Percentiles rank a stretch among this genome's conserved stretches.
These are phyloP conservation scores for Arthrobotrys iridis DNA, from an alignment of 2,329 filamentous ascomycete genomes.

Conservation along the genomic window DNA sequence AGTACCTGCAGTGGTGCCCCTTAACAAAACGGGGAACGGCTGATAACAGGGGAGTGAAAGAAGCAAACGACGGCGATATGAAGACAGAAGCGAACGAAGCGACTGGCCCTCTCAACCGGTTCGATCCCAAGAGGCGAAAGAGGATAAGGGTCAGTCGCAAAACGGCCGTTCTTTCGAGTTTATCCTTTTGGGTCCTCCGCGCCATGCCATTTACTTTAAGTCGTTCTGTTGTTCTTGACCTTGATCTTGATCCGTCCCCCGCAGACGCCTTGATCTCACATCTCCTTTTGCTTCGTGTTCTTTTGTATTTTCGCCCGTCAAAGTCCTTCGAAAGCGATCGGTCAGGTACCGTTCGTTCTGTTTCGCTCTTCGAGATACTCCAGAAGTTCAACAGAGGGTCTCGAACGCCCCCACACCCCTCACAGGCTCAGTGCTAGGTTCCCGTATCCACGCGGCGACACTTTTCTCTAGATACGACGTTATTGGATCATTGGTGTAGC, in stretches of 20 bases:
- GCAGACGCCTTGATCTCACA: constrained; percentile 14
- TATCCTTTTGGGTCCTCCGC: constrained; percentile 47
- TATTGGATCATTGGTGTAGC: constrained; percentile 26
- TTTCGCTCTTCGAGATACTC: constrained; percentile 34
- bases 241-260: constrained; percentile 6
- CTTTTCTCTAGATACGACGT: constrained; percentile 10
- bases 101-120: constrained; percentile 43
- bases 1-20: constrained; percentile 53
- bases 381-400: constrained; percentile 31
- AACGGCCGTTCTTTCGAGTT: constrained; percentile 39
- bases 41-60: constrained; percentile 38
- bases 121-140: constrained; percentile 40
- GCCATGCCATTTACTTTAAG: constrained; percentile 14
- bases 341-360: constrained; percentile 50
- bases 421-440: constrained; percentile 13
- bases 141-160: constrained; percentile 53
- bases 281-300: constrained; percentile 26
- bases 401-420: constrained; percentile 34
- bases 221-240: constrained; percentile 23
- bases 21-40: constrained; percentile 53
- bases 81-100: constrained; percentile 52
- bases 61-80: constrained; percentile 49
- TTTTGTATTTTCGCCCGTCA: constrained; percentile 11
- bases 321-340: constrained; percentile 29
- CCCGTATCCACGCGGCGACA: constrained; percentile 39